A percentile compares a stretch with the other conserved stretches of the same genome.
phyloP scores from a whole-genome alignment of 1,139 yeast species.

The Zygoascus meyerae region DNA sequence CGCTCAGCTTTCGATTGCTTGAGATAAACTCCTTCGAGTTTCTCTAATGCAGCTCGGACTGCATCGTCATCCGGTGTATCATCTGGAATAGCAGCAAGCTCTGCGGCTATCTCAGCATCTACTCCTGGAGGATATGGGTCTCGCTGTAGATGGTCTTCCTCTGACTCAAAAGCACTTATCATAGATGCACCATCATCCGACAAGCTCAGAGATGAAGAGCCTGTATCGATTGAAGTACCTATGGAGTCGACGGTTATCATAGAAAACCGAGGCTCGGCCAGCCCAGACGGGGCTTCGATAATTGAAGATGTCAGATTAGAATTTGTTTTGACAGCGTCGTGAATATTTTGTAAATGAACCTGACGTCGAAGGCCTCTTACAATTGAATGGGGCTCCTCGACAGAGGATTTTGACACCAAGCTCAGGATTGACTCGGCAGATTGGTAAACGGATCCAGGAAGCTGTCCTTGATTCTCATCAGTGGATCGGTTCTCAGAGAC shows the following conservation, averaged over 20 bases:
- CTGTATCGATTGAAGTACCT: constrained; percentile 10
- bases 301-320: not conserved
- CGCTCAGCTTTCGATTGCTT: constrained; percentile 12
- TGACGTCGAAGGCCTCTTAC: constrained; percentile 10
- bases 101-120: constrained; percentile 24
- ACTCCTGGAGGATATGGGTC: constrained; percentile 44
- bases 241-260: constrained; percentile 11
- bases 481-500: no score
- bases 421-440: no score
- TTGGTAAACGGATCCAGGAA: no score
- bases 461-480: no score
- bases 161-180: constrained; percentile 21
- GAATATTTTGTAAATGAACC: constrained; percentile 6
- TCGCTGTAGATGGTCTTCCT: constrained; percentile 16
- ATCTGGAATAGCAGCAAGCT: constrained; percentile 53
- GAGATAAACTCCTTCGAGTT: constrained; percentile 61
- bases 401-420: no score
- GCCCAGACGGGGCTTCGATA: not conserved
- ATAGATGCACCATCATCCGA: constrained; percentile 1
- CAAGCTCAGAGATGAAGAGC: not conserved
- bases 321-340: constrained; percentile 6
- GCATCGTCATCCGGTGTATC: constrained; percentile 66
- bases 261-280: constrained; percentile 6
- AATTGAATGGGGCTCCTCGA: no score
- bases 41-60: constrained; percentile 64